Conservation (phyloP, 768 basidiomycete species). For the Naematelia encephala region DNA sequence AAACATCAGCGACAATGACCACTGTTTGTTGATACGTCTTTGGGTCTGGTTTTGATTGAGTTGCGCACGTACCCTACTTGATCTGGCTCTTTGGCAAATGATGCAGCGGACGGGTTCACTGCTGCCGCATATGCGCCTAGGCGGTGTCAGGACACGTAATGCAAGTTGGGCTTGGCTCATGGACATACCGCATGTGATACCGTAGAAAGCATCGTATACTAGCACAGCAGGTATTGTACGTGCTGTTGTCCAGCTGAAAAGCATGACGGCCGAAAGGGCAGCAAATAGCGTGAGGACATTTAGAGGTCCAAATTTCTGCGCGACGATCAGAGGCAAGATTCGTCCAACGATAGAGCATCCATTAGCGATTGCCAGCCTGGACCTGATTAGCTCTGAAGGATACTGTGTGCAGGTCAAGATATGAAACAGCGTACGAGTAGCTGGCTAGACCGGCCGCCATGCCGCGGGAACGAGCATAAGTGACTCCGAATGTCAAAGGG, state of each 20-base stretch:
- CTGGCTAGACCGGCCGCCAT: constrained; percentile 18
- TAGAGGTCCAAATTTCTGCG: constrained; percentile 56
- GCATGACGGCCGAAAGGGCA: constrained; percentile 58
- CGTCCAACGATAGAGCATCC: constrained; percentile 44
- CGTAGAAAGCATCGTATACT: constrained; percentile 28
- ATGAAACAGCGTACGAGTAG: constrained; percentile 25
- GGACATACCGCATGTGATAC: constrained; percentile 23
- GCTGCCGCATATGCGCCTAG: constrained; percentile 25
- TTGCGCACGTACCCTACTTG: constrained; percentile 20
- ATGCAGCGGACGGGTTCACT: constrained; percentile 23
- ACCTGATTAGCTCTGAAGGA: constrained; percentile 6
- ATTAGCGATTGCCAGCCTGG: constrained; percentile 42
- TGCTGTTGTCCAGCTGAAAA: constrained; percentile 64
- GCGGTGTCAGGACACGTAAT: not conserved
- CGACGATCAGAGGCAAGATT: constrained; percentile 37
- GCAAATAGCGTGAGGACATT: constrained; percentile 69
- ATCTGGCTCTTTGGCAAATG: constrained; percentile 20
- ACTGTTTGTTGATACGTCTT: no score
- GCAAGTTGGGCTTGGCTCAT: not conserved
- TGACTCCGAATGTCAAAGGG: constrained; percentile 49
- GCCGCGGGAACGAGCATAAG: constrained; percentile 15
- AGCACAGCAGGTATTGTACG: constrained; percentile 15
- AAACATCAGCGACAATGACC: constrained; percentile 3
- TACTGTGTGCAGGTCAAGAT: no score
- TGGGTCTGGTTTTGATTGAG: not conserved